Evolutionary conservation across 768 basidiomycete species (phyloP).

Genomic region (Chalciporus pseudorubinellus): DNA sequence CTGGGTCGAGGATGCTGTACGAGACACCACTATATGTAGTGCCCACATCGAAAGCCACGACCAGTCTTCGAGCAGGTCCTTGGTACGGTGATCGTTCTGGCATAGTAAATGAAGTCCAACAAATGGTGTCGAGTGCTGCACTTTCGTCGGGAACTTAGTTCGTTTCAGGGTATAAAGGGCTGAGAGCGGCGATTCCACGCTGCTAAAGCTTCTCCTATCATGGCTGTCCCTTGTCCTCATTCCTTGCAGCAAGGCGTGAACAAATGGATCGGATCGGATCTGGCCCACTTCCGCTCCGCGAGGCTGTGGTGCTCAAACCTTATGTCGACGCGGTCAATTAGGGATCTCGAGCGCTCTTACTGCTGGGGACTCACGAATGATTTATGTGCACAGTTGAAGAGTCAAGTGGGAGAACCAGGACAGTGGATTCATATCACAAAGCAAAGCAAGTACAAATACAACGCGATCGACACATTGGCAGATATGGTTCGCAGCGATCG

Average conservation of each 20-base stretch:
- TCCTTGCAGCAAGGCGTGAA: conserved; percentile 8
- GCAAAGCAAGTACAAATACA: too few relatives aligned
- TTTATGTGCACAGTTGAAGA: too few relatives aligned
- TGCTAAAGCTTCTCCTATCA: not conserved
- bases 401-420: too few relatives aligned
- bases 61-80: conserved; percentile 41
- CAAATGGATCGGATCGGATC: conserved; percentile 8
- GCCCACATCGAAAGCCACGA: conserved; percentile 52
- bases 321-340: not conserved
- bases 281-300: conserved; percentile 3
- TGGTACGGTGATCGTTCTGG: conserved; percentile 36
- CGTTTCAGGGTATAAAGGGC: not conserved
- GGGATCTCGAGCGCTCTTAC: too few relatives aligned
- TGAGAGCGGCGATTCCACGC: not conserved
- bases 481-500: too few relatives aligned
- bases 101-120: too few relatives aligned
- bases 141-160: not conserved
- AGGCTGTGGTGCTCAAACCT: not conserved
- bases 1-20: conserved; percentile 37
- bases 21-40: conserved; percentile 52
- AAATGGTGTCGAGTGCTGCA: conserved; percentile 1
- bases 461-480: too few relatives aligned
- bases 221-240: not conserved
- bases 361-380: too few relatives aligned
- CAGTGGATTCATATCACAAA: too few relatives aligned